A percentile compares a stretch with the other conserved stretches of the same genome.
phyloP scores from a whole-genome alignment of 2,329 filamentous ascomycete genomes.

The Chrysoporthe puriensis region DNA sequence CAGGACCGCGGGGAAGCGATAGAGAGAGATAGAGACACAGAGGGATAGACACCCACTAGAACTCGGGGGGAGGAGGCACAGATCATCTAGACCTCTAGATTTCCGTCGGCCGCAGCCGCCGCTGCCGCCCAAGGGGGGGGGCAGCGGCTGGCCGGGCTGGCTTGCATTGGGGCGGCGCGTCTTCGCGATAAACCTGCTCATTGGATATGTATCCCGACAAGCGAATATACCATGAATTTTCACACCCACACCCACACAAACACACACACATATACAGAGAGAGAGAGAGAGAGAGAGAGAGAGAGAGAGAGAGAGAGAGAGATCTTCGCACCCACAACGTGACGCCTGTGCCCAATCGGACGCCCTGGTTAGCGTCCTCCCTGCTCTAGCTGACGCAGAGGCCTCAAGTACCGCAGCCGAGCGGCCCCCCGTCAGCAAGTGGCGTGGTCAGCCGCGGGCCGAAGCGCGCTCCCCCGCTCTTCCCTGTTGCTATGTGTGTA shows the following conservation, averaged over 20 bases:
- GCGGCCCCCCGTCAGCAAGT: too few relatives aligned
- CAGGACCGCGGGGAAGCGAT: background rate
- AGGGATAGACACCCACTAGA: background rate
- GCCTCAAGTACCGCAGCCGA: too few relatives aligned
- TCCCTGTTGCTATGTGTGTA: too few relatives aligned
- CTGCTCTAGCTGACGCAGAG: too few relatives aligned
- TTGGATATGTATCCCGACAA: background rate
- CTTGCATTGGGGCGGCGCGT: constrained; percentile 5
- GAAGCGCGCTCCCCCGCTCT: too few relatives aligned
- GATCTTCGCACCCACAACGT: too few relatives aligned
- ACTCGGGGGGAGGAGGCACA: background rate
- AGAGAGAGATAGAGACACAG: background rate
- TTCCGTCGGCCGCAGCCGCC: too few relatives aligned
- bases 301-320: background rate
- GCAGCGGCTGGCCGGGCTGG: background rate
- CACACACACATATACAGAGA: too few relatives aligned
- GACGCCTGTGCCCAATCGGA: too few relatives aligned
- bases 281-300: background rate
- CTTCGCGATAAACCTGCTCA: background rate
- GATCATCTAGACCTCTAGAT: background rate
- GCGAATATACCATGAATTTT: background rate
- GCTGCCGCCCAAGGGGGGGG: background rate
- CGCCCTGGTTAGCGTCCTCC: too few relatives aligned
- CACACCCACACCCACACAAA: too few relatives aligned
- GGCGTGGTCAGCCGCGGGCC: too few relatives aligned